phyloP scores from a whole-genome alignment of 768 basidiomycete genomes.

The Suillus luteus region DNA sequence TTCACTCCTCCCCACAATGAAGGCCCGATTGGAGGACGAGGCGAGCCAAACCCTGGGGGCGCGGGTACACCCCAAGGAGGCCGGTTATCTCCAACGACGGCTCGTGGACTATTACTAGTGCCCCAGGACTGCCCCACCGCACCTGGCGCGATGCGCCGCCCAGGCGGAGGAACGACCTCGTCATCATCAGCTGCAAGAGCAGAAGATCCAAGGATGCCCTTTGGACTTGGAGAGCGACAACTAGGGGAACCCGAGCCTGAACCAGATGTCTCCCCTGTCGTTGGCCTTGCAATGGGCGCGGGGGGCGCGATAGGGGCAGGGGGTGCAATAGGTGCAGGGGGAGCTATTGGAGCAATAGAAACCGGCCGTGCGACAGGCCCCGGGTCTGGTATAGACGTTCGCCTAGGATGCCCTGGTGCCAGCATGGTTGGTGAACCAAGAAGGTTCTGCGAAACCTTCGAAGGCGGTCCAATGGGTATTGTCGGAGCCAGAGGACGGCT shows the following conservation, averaged over 20 bases:
- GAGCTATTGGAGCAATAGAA: constrained; percentile 47
- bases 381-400: constrained; percentile 43
- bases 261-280: constrained; percentile 42
- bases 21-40: constrained; percentile 38
- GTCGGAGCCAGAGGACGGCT: constrained; percentile 43
- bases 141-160: constrained; percentile 43
- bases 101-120: constrained; percentile 45
- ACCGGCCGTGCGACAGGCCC: constrained; percentile 57
- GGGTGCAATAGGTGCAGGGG: constrained; percentile 73
- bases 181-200: constrained; percentile 81
- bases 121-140: constrained; percentile 54
- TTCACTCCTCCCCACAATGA: constrained; percentile 46
- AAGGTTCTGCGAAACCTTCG: constrained; percentile 37
- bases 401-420: constrained; percentile 50
- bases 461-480: constrained; percentile 60
- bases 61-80: constrained; percentile 50
- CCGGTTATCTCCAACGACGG: constrained; percentile 40
- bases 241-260: constrained; percentile 65
- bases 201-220: constrained; percentile 73
- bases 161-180: constrained; percentile 63
- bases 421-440: constrained; percentile 42
- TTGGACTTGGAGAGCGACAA: constrained; percentile 55
- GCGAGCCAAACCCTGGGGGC: constrained; percentile 38
- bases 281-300: constrained; percentile 57
- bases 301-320: constrained; percentile 70